Base-by-base conservation (phyloP, 352 stramenopile species). In the Phytophthora fragariaefolia region DNA sequence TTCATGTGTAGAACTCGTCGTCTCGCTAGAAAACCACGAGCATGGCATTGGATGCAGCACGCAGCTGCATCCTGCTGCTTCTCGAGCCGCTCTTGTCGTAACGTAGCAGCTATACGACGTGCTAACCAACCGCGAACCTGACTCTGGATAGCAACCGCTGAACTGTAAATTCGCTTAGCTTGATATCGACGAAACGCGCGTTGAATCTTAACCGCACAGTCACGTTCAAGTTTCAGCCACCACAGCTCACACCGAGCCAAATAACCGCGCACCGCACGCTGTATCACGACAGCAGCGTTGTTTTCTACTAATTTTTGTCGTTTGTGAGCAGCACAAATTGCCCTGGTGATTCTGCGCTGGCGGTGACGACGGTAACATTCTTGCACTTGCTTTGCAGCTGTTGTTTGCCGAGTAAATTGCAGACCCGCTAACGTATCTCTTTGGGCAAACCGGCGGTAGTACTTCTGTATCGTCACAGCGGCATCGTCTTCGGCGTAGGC, bases 171-270 rank as follows among this genome's bases (percentile, higher is more conserved):
- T 8, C 58, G 45, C 12, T 65, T 53, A 4, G 42, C 52, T 46
- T 71, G 65, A 22, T 64, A 32, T n/a, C 66, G 60, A 18, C 79
- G 75, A 27, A 70, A 62, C 6, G 70, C 55, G 7, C 69, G 66
- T 68, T 90, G 80, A 38, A 90, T 83, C 22, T 18, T 36, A 17
- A 80, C 63, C 1, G 80, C 75, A 20, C 71, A 79, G 13, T 60
- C 32, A 2, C 58, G 58, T 18, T 80, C 51, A 4, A 48, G 28
- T 17, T 46, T 32, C 2, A 76, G 55, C 5, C 45, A 24, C 12
- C 40, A 58, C 2, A 64, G 42, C 7, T 65, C 38, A 4, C 56
- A 54, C 0, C 73, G 73, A 9, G 74, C 75, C 4, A 76, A 47
- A 27, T 81, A 54, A 0, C 77, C 61, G 1, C 78, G 76, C 23